Conservation (phyloP, 2,329 filamentous ascomycete genomes). For the Mycosphaerella sp. region DNA sequence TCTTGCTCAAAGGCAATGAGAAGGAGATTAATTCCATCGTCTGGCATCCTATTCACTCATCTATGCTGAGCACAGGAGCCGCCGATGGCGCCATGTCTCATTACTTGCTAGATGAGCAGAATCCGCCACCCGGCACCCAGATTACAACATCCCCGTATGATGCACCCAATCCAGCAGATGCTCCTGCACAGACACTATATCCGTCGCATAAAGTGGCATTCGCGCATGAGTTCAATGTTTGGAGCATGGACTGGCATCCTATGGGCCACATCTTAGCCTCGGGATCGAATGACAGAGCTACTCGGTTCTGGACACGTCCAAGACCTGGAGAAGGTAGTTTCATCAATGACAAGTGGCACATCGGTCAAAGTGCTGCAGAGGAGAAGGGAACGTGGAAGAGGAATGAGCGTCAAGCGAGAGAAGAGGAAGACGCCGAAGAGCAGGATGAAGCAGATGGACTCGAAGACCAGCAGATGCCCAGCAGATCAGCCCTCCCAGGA, state of each 20-base stretch:
- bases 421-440: constrained; percentile 88
- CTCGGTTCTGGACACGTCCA: constrained; percentile 90
- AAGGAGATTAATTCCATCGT: constrained; percentile 89
- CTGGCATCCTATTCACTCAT: constrained; percentile 91
- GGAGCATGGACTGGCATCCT: constrained; percentile 97
- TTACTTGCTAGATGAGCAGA: constrained; percentile 93
- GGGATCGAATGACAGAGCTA: constrained; percentile 93
- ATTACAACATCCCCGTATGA: constrained; percentile 77
- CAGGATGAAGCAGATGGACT: constrained; percentile 91
- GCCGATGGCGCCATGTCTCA: constrained; percentile 85
- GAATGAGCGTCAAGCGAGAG: constrained; percentile 68
- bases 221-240: constrained; percentile 91
- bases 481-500: constrained; percentile 56
- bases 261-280: constrained; percentile 91
- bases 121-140: constrained; percentile 67
- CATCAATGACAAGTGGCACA: constrained; percentile 87
- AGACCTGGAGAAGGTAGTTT: constrained; percentile 81
- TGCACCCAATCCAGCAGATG: constrained; percentile 67
- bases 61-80: constrained; percentile 82
- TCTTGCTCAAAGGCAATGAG: constrained; percentile 86
- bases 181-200: constrained; percentile 82
- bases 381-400: constrained; percentile 92
- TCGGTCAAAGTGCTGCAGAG: constrained; percentile 87
- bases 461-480: constrained; percentile 79
- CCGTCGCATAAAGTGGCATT: constrained; percentile 81